A percentile compares a stretch with the other conserved stretches of the same genome.
Evolutionary conservation across 1,284 basidiomycete genomes (phyloP).

Genomic region (Chiua sp.): DNA sequence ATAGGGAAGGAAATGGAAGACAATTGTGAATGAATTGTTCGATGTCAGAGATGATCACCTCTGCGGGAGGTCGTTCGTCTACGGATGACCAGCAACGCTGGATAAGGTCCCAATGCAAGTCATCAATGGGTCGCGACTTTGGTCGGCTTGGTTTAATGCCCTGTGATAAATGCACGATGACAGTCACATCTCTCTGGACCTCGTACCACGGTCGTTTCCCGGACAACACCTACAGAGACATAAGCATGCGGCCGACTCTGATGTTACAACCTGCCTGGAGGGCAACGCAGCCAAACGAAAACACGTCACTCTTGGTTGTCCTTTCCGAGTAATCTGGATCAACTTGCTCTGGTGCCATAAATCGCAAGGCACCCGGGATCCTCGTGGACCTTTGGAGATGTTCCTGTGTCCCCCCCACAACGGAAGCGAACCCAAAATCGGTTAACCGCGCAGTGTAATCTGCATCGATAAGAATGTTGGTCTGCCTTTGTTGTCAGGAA

Average conservation of each 20-base stretch:
- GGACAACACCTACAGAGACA: background rate
- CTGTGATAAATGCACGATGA: background rate
- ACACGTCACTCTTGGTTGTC: constrained; percentile 6
- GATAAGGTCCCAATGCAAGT: constrained; percentile 17
- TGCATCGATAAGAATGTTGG: constrained; percentile 4
- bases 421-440: constrained; percentile 3
- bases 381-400: constrained; percentile 1
- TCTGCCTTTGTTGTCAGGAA: background rate
- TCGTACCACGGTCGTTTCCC: background rate
- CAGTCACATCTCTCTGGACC: background rate
- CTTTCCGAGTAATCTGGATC: background rate
- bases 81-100: constrained; percentile 14
- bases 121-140: background rate
- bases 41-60: background rate
- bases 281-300: constrained; percentile 5
- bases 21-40: background rate
- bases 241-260: background rate
- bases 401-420: background rate
- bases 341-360: background rate
- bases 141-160: background rate
- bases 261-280: constrained; percentile 1
- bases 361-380: background rate
- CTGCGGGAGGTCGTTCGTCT: constrained; percentile 4
- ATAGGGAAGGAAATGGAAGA: background rate
- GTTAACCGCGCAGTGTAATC: background rate